Conservation (phyloP, 2,329 filamentous ascomycete species). For the Phoma herbarum region DNA sequence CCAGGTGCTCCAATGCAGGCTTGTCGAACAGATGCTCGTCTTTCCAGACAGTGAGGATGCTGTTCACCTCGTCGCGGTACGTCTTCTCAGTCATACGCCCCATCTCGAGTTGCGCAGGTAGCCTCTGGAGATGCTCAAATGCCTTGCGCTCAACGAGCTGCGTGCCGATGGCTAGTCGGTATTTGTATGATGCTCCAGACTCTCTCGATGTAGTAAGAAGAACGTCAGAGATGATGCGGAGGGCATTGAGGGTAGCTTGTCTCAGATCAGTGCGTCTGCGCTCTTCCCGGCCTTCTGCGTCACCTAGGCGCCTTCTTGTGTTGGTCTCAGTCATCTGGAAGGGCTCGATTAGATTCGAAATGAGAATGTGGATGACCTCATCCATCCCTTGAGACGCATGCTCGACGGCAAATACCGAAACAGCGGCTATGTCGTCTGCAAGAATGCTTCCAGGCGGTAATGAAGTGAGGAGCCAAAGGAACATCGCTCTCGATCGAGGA, state of each 20-base stretch:
- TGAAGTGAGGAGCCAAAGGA: conserved; percentile 83
- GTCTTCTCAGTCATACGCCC: conserved; percentile 78
- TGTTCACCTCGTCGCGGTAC: conserved; percentile 46
- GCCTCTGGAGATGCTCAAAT: conserved; percentile 77
- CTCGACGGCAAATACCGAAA: conserved; percentile 88
- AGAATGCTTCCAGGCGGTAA: conserved; percentile 79
- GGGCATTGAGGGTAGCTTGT: conserved; percentile 59
- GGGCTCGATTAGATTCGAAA: conserved; percentile 81
- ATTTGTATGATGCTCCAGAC: conserved; percentile 70
- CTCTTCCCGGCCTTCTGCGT: conserved; percentile 35
- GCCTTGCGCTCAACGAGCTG: conserved; percentile 72
- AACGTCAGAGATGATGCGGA: conserved; percentile 84
- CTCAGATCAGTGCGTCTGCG: conserved; percentile 31
- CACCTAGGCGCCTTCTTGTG: conserved; percentile 54
- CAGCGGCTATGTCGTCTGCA: conserved; percentile 82
- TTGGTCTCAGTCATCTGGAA: conserved; percentile 78
- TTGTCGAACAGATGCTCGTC: conserved; percentile 47
- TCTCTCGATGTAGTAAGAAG: conserved; percentile 66
- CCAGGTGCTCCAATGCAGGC: conserved; percentile 33
- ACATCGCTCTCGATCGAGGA: conserved; percentile 64
- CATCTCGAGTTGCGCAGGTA: conserved; percentile 78
- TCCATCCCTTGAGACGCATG: conserved; percentile 86
- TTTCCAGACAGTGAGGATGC: conserved; percentile 47
- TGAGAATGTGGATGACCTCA: conserved; percentile 89
- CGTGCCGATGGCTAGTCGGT: conserved; percentile 79